phyloP scores from a whole-genome alignment of 2,329 filamentous ascomycete species.

The Exophiala phaeomuriformis region DNA sequence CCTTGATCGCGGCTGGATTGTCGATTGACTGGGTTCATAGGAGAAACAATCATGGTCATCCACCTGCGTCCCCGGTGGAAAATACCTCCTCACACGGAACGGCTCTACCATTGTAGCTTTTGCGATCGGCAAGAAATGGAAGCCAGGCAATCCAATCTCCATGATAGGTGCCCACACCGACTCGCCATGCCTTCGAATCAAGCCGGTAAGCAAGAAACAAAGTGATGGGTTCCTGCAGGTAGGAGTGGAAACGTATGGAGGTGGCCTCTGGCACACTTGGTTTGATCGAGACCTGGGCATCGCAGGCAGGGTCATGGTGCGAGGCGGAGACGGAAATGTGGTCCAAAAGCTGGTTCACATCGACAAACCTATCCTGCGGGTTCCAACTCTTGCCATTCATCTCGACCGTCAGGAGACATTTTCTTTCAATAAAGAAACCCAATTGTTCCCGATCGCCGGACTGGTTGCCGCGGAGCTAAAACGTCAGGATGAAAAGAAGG shows the following conservation, averaged over 20 bases:
- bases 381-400: constrained; percentile 91
- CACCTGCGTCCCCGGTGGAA: constrained; percentile 73
- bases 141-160: constrained; percentile 77
- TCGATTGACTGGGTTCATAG: constrained; percentile 31
- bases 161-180: constrained; percentile 97
- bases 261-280: constrained; percentile 96
- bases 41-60: constrained; percentile 86
- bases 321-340: constrained; percentile 64
- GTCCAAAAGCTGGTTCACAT: constrained; percentile 83
- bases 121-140: constrained; percentile 83
- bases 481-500: constrained; percentile 46
- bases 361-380: constrained; percentile 79
- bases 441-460: constrained; percentile 88
- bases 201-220: constrained; percentile 86
- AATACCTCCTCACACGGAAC: constrained; percentile 94
- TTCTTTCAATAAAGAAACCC: constrained; percentile 92
- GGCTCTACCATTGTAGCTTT: constrained; percentile 88
- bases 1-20: no score
- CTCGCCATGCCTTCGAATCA: constrained; percentile 83
- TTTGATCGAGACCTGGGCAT: constrained; percentile 92
- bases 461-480: constrained; percentile 84
- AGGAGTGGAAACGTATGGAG: constrained; percentile 93
- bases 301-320: constrained; percentile 79
- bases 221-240: constrained; percentile 85
- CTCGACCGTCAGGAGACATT: constrained; percentile 80